Conservation (phyloP, 768 basidiomycete species). For the Trametes punicea region DNA sequence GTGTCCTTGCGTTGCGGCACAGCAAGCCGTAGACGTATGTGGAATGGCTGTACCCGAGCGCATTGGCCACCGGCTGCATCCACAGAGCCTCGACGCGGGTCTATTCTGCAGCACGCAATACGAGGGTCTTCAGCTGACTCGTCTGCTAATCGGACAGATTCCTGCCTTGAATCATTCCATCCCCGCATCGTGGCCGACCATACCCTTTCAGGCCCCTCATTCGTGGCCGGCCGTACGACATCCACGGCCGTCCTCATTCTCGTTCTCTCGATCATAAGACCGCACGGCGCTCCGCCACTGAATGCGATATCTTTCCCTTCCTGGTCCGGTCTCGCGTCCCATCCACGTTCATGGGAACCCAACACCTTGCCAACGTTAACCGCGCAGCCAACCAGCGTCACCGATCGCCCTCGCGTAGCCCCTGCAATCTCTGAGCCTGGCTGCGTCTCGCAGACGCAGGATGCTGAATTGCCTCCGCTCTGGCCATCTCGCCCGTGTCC, state of each 20-base stretch:
- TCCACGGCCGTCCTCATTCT: constrained; percentile 1
- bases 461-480: neutral
- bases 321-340: constrained; percentile 8
- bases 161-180: constrained; percentile 14
- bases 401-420: neutral
- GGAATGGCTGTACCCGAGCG: constrained; percentile 1
- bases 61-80: neutral
- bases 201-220: constrained; percentile 12
- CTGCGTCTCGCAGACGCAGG: neutral
- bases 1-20: constrained; percentile 4
- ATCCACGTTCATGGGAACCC: constrained; percentile 21
- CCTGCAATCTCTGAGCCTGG: neutral
- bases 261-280: constrained; percentile 15
- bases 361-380: neutral
- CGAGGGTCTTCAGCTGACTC: constrained; percentile 13
- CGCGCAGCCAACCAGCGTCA: neutral
- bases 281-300: constrained; percentile 18
- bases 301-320: constrained; percentile 1
- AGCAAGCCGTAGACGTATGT: neutral
- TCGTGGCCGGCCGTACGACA: constrained; percentile 8
- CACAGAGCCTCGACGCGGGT: constrained; percentile 4
- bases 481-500: neutral
- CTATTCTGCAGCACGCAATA: constrained; percentile 4
- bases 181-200: constrained; percentile 18
- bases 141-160: constrained; percentile 12